Evolutionary conservation across 2,329 filamentous ascomycete genomes (phyloP).

Genomic region (Penicillium sp.): DNA sequence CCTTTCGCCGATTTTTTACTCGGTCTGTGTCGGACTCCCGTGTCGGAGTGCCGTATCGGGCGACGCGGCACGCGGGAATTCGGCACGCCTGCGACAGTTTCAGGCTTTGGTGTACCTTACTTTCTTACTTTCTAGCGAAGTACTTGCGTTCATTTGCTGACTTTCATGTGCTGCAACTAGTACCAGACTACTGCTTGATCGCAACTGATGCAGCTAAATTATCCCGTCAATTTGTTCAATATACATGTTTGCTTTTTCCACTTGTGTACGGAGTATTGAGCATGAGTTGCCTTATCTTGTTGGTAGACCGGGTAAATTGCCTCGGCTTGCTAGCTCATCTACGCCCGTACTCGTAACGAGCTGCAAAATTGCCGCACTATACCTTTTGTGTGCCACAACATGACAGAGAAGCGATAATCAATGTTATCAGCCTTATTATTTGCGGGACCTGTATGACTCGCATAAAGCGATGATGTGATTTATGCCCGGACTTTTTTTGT

Average conservation of each 20-base stretch:
- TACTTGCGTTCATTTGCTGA: no score
- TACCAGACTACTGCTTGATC: not conserved
- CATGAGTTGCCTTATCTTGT: not conserved
- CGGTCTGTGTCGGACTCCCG: conserved; percentile 11
- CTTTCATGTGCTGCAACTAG: no score
- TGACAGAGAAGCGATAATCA: not conserved
- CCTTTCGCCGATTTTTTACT: not conserved
- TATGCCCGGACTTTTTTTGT: not conserved
- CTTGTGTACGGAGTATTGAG: not conserved
- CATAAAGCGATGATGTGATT: not conserved
- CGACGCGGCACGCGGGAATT: conserved; percentile 15
- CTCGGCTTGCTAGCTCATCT: not conserved
- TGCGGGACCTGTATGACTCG: not conserved
- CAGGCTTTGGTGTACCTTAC: not conserved
- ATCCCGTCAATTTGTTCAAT: not conserved
- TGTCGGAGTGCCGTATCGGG: conserved; percentile 8
- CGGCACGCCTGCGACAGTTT: conserved; percentile 9
- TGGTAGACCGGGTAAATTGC: conserved; percentile 6
- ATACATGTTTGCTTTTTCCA: not conserved
- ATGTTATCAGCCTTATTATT: not conserved
- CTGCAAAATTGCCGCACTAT: not conserved
- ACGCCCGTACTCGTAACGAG: not conserved
- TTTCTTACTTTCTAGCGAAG: not conserved
- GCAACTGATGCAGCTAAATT: not conserved
- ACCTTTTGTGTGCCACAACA: not conserved